A percentile compares a stretch with the other conserved stretches of the same genome.
phyloP scores from a whole-genome alignment of 768 basidiomycete genomes.

The Naematelia encephala region DNA sequence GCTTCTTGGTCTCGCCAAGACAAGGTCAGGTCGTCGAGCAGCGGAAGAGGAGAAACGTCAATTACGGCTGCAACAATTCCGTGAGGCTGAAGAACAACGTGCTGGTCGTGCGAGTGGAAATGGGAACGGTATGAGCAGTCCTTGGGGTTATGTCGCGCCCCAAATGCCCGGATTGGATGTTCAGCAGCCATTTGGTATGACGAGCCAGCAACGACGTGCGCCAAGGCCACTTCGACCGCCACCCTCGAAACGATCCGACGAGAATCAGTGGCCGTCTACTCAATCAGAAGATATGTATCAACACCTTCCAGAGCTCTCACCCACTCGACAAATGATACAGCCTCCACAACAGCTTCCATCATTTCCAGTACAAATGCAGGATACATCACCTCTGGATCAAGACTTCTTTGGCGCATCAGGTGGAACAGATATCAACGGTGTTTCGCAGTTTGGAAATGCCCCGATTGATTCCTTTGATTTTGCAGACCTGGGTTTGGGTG shows the following conservation, averaged over 20 bases:
- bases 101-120: slow-evolving; percentile 8
- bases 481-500: slow-evolving; percentile 31
- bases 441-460: slow-evolving; percentile 25
- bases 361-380: not conserved
- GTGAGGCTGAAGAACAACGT: slow-evolving; percentile 37
- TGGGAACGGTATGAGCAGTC: slow-evolving; percentile 12
- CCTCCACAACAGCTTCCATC: not conserved
- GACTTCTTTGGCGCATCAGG: slow-evolving; percentile 1
- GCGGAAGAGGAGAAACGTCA: slow-evolving; percentile 44
- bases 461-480: slow-evolving; percentile 36
- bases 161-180: slow-evolving; percentile 49
- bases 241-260: slow-evolving; percentile 12
- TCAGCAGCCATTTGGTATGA: slow-evolving; percentile 44
- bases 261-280: slow-evolving; percentile 1
- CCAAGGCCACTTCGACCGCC: slow-evolving; percentile 46
- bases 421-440: slow-evolving; percentile 2
- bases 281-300: not conserved
- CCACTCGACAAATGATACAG: not conserved
- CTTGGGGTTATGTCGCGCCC: slow-evolving; percentile 49
- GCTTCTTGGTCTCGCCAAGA: slow-evolving; percentile 40
- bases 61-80: slow-evolving; percentile 30
- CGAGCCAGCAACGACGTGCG: slow-evolving; percentile 11
- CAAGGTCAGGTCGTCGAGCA: slow-evolving; percentile 40
- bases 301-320: not conserved
- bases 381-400: not conserved